Evolutionary conservation across 495 filamentous ascomycete species (phyloP).

Genomic region (Aspergillus diversus): DNA sequence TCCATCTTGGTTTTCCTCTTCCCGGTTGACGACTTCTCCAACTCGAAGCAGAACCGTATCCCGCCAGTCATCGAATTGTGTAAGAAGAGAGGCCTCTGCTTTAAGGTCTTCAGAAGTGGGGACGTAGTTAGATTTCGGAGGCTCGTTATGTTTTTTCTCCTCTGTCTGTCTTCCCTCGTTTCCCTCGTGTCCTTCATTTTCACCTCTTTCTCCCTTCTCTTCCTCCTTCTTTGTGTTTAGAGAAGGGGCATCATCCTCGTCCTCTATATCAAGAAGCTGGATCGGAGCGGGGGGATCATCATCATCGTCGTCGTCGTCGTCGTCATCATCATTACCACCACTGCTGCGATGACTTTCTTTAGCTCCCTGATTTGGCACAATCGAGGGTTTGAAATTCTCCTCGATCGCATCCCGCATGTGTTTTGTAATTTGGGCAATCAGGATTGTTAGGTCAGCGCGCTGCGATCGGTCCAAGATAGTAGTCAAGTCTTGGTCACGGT

Average conservation of each 20-base stretch:
- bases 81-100: slow-evolving; percentile 45
- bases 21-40: slow-evolving; percentile 66
- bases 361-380: background rate
- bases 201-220: slow-evolving; percentile 17
- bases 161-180: slow-evolving; percentile 11
- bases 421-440: slow-evolving; percentile 47
- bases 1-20: slow-evolving; percentile 41
- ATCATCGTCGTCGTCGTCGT: background rate
- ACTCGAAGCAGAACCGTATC: slow-evolving; percentile 63
- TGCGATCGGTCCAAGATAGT: slow-evolving; percentile 54
- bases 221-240: slow-evolving; percentile 18
- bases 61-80: slow-evolving; percentile 68
- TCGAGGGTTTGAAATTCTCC: slow-evolving; percentile 42
- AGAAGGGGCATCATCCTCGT: slow-evolving; percentile 10
- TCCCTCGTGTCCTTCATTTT: slow-evolving; percentile 16
- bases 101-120: slow-evolving; percentile 33
- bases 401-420: slow-evolving; percentile 49
- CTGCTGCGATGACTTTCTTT: background rate
- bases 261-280: slow-evolving; percentile 9
- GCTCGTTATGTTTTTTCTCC: slow-evolving; percentile 7
- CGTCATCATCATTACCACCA: background rate
- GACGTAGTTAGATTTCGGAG: slow-evolving; percentile 17
- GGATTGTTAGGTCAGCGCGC: slow-evolving; percentile 51
- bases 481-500: slow-evolving; percentile 49
- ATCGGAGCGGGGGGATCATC: background rate